Percentiles rank a stretch among this genome's conserved stretches.
These are phyloP conservation scores for Fusarium fracticaudum DNA, from an alignment of 2,329 filamentous ascomycete species.

Conservation along the genomic window DNA sequence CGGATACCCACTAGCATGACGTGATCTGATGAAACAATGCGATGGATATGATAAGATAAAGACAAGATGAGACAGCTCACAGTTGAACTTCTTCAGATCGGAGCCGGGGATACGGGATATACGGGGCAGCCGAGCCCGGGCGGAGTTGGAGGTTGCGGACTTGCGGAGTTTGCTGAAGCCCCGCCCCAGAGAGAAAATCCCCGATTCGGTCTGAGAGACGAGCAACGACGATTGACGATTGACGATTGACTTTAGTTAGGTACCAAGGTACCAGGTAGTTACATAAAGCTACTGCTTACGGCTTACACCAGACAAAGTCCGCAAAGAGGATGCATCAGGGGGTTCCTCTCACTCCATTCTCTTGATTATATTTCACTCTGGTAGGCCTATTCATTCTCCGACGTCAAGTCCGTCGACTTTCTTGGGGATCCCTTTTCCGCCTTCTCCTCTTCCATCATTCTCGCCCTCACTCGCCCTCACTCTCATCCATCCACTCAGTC, in stretches of 20 bases:
- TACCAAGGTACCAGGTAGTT: background rate
- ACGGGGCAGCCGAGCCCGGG: background rate
- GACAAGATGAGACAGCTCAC: background rate
- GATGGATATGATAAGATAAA: constrained; percentile 22
- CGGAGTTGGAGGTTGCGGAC: constrained; percentile 43
- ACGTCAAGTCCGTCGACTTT: constrained; percentile 19
- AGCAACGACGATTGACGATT: background rate
- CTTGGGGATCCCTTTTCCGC: constrained; percentile 5
- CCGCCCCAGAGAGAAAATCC: constrained; percentile 1
- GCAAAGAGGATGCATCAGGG: background rate
- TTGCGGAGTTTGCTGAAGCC: constrained; percentile 42
- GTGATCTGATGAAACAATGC: background rate
- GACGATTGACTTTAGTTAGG: background rate
- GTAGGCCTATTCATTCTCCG: constrained; percentile 15
- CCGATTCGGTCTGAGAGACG: constrained; percentile 34
- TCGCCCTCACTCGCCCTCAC: background rate
- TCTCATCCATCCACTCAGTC: background rate
- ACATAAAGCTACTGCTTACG: background rate
- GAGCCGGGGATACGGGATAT: constrained; percentile 33
- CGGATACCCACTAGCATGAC: background rate
- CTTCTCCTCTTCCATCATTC: constrained; percentile 3
- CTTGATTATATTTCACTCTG: background rate
- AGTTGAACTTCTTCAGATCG: constrained; percentile 12
- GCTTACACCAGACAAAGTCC: constrained; percentile 20
- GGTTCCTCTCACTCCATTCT: background rate